Conservation (phyloP, 176 grass and related monocot genomes). For the Elaeis guineensis region DNA sequence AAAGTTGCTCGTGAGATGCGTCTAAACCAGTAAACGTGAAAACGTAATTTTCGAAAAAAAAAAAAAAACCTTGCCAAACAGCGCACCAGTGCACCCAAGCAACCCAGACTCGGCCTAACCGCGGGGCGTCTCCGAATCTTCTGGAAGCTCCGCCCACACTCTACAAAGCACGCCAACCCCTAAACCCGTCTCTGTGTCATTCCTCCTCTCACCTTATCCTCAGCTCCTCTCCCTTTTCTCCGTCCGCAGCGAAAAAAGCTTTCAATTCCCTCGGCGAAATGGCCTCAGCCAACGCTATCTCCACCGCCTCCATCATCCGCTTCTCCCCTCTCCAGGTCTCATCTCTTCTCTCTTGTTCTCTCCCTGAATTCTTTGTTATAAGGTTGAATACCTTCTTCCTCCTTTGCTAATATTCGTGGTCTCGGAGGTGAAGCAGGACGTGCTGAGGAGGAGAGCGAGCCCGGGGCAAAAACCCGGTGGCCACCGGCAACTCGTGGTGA, state of each 20-base stretch:
- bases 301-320: slow-evolving; percentile 34
- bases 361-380: background rate
- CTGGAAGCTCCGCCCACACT: slow-evolving; percentile 25
- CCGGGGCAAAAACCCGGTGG: background rate
- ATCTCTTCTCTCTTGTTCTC: background rate
- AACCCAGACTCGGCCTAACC: too few species aligned
- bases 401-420: background rate
- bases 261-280: background rate
- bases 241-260: background rate
- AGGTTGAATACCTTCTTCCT: too few species aligned
- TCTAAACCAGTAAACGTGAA: too few species aligned
- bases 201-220: slow-evolving; percentile 1
- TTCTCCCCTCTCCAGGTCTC: slow-evolving; percentile 40
- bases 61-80: too few species aligned
- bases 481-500: slow-evolving; percentile 25
- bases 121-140: slow-evolving; percentile 11
- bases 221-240: background rate
- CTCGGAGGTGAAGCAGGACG: slow-evolving; percentile 1
- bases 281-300: slow-evolving; percentile 55
- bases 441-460: slow-evolving; percentile 7
- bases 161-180: background rate
- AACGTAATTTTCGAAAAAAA: too few species aligned
- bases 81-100: too few species aligned
- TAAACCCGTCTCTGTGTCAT: background rate
- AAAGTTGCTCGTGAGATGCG: too few species aligned